Evolutionary conservation across 352 stramenopile species (phyloP).

Genomic region (Phytophthora litchii): DNA sequence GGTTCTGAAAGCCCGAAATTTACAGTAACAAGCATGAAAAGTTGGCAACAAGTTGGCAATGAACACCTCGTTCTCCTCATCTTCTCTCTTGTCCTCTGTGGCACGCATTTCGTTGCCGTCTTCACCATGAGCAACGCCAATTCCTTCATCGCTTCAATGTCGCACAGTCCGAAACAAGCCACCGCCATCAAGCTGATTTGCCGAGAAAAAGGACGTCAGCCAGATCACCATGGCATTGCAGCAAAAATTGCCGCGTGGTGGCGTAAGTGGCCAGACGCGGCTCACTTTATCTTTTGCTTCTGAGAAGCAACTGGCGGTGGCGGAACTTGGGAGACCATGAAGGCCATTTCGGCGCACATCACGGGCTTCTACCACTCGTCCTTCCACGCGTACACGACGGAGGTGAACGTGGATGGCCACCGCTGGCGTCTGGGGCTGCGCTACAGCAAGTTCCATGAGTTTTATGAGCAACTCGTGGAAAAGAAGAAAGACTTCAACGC

Average conservation of each 20-base stretch:
- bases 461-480: conserved; percentile 55
- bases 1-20: conserved; percentile 4
- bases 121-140: conserved; percentile 9
- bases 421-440: conserved; percentile 56
- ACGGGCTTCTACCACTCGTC: conserved; percentile 51
- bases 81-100: too few species aligned
- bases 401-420: conserved; percentile 48
- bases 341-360: conserved; percentile 46
- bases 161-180: conserved; percentile 10
- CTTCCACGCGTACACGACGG: conserved; percentile 65
- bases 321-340: conserved; percentile 20
- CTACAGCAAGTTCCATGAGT: conserved; percentile 72
- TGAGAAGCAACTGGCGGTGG: not conserved
- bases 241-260: conserved; percentile 21
- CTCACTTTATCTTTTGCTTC: conserved; percentile 29
- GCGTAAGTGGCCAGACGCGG: not conserved
- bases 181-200: conserved; percentile 26
- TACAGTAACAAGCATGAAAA: not conserved
- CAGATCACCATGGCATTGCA: conserved; percentile 10
- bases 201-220: conserved; percentile 18
- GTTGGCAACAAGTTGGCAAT: too few species aligned
- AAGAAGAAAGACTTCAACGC: conserved; percentile 51
- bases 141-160: conserved; percentile 15
- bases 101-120: not conserved
- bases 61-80: too few species aligned